Percentiles rank a stretch among this genome's conserved stretches.
These are phyloP conservation scores for Huntiella omanensis DNA, from an alignment of 2,329 filamentous ascomycete species.

Conservation along the genomic window DNA sequence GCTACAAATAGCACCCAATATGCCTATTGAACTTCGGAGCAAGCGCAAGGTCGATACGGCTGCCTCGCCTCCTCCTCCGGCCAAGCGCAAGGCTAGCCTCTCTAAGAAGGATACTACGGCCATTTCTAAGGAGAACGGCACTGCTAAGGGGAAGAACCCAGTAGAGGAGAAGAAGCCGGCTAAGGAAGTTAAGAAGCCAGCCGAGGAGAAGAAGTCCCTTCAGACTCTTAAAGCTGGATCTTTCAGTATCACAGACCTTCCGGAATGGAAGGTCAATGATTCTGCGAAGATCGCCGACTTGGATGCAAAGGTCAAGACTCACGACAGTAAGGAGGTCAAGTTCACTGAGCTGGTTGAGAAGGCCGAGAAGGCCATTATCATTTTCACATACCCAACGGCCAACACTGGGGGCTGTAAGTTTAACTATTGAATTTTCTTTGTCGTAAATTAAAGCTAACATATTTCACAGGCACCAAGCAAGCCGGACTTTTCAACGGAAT, in stretches of 20 bases:
- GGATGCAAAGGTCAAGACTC: slow-evolving; percentile 59
- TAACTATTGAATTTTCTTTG: not conserved
- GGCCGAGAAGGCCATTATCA: slow-evolving; percentile 69
- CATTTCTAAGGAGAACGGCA: slow-evolving; percentile 4
- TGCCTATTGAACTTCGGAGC: slow-evolving; percentile 42
- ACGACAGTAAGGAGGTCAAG: slow-evolving; percentile 65
- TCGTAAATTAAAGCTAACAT: slow-evolving; percentile 2
- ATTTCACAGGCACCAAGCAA: slow-evolving; percentile 62
- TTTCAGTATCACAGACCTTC: no score
- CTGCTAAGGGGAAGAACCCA: not conserved
- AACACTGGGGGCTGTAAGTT: slow-evolving; percentile 82
- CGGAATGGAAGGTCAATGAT: not conserved
- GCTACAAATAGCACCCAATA: slow-evolving; percentile 15
- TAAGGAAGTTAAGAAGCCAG: not conserved
- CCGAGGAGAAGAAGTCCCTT: no score
- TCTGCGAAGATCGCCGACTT: slow-evolving; percentile 21
- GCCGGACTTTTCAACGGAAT: slow-evolving; percentile 83
- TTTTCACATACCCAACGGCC: slow-evolving; percentile 92
- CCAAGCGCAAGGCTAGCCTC: slow-evolving; percentile 16
- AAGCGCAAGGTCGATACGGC: slow-evolving; percentile 36
- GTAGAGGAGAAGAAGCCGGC: not conserved
- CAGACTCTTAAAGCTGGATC: not conserved
- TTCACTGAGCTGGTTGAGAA: slow-evolving; percentile 64
- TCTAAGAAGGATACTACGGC: slow-evolving; percentile 17
- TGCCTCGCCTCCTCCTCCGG: slow-evolving; percentile 25